These are phyloP conservation scores for Westerdykella sp. DNA, from an alignment of 2,329 filamentous ascomycete genomes.

Conservation along the genomic window DNA sequence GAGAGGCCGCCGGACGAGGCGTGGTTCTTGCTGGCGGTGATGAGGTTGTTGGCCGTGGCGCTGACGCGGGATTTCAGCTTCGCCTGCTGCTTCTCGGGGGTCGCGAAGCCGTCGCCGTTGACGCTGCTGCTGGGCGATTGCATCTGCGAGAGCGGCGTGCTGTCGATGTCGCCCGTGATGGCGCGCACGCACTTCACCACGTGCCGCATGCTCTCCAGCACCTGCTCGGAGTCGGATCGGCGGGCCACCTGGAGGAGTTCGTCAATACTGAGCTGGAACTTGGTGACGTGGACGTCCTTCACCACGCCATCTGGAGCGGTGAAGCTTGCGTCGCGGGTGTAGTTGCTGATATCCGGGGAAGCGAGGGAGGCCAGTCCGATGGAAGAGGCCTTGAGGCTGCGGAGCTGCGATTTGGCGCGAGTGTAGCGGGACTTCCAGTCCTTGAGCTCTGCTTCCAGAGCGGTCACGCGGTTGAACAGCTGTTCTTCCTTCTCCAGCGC, in stretches of 20 bases:
- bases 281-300: conserved; percentile 87
- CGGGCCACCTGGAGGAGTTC: conserved; percentile 77
- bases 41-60: conserved; percentile 90
- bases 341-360: conserved; percentile 56
- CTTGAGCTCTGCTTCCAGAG: conserved; percentile 74
- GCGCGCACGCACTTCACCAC: conserved; percentile 76
- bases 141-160: conserved; percentile 44
- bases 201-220: conserved; percentile 79
- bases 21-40: conserved; percentile 92
- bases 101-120: conserved; percentile 25
- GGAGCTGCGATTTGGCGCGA: conserved; percentile 77
- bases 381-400: conserved; percentile 73
- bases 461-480: conserved; percentile 66
- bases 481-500: conserved; percentile 77
- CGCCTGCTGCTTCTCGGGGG: conserved; percentile 48
- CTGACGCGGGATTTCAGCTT: conserved; percentile 78
- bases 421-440: conserved; percentile 90
- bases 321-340: conserved; percentile 61
- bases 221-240: conserved; percentile 62
- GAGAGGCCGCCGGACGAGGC: conserved; percentile 75
- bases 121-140: conserved; percentile 34
- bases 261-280: conserved; percentile 91
- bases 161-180: conserved; percentile 72
- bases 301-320: conserved; percentile 68
- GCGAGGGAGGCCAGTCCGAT: conserved; percentile 62